Percentiles rank a stretch among this genome's conserved stretches.
Conservation (phyloP, 192 early-diverging fungal genomes). For the Linnemannia zychae region DNA sequence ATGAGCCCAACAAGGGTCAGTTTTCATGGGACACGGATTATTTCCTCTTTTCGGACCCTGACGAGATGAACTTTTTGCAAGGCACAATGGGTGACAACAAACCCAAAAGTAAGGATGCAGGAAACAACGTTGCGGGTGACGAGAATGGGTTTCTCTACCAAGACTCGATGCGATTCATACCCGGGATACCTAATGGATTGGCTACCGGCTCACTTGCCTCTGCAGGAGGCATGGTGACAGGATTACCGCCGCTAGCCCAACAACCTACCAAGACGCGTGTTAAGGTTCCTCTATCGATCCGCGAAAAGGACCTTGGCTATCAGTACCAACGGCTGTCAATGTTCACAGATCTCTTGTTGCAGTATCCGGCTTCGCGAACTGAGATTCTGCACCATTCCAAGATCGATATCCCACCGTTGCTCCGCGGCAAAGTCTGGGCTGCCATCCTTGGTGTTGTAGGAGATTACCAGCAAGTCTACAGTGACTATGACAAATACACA, state of each 20-base stretch:
- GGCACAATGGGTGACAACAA: conserved; percentile 33
- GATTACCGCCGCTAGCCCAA: conserved; percentile 22
- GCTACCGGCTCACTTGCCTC: not conserved
- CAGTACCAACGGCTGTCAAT: conserved; percentile 68
- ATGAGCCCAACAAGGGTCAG: conserved; percentile 59
- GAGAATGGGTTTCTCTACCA: conserved; percentile 53
- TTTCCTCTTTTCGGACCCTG: conserved; percentile 67
- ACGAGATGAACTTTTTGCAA: conserved; percentile 71
- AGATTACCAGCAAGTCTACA: conserved; percentile 66
- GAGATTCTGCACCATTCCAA: conserved; percentile 73
- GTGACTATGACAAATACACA: conserved; percentile 64
- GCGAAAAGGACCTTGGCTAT: conserved; percentile 71
- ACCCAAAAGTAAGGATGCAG: conserved; percentile 8
- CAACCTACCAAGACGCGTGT: conserved; percentile 43
- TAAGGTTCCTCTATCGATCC: conserved; percentile 62
- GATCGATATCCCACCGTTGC: conserved; percentile 70
- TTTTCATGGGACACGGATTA: conserved; percentile 72
- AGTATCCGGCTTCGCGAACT: conserved; percentile 69
- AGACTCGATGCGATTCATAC: conserved; percentile 42
- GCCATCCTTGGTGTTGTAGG: conserved; percentile 71
- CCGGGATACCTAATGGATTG: not conserved
- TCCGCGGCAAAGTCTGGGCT: conserved; percentile 78
- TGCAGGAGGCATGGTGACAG: not conserved
- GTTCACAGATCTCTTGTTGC: conserved; percentile 66
- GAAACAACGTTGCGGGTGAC: not conserved